These are phyloP conservation scores for Haplosporangium sp. DNA, from an alignment of 371 early-diverging fungal species.

Conservation along the genomic window DNA sequence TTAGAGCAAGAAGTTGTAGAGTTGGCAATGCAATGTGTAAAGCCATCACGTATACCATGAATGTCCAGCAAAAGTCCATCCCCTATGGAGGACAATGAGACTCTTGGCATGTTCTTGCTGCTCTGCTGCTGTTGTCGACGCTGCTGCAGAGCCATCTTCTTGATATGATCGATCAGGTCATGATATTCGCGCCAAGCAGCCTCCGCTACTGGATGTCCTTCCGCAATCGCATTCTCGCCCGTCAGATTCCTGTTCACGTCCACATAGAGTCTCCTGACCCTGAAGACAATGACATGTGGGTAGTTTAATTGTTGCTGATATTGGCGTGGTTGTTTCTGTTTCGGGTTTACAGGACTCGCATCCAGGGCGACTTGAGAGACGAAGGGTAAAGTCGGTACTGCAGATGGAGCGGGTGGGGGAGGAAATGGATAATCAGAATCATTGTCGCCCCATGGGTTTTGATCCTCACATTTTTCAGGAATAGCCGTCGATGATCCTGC, in stretches of 20 bases:
- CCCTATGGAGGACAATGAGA: background rate
- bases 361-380: no score
- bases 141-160: conserved; percentile 16
- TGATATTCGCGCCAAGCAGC: conserved; percentile 52
- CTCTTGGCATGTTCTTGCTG: background rate
- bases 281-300: conserved; percentile 44
- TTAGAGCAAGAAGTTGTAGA: background rate
- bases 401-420: background rate
- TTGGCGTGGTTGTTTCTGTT: background rate
- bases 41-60: conserved; percentile 26
- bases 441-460: conserved; percentile 36
- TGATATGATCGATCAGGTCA: conserved; percentile 42
- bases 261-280: conserved; percentile 26
- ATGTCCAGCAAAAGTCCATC: conserved; percentile 43
- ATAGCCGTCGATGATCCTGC: background rate
- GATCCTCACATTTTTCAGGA: conserved; percentile 14
- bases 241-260: conserved; percentile 42
- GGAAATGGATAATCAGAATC: conserved; percentile 21
- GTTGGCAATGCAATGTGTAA: background rate
- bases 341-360: background rate
- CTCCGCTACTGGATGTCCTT: conserved; percentile 14
- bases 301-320: background rate
- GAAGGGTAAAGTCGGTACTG: background rate
- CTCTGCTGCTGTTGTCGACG: background rate
- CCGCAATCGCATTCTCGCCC: conserved; percentile 42